phyloP scores from a whole-genome alignment of 1,284 basidiomycete genomes.

The Pseudozyma hubeiensis region DNA sequence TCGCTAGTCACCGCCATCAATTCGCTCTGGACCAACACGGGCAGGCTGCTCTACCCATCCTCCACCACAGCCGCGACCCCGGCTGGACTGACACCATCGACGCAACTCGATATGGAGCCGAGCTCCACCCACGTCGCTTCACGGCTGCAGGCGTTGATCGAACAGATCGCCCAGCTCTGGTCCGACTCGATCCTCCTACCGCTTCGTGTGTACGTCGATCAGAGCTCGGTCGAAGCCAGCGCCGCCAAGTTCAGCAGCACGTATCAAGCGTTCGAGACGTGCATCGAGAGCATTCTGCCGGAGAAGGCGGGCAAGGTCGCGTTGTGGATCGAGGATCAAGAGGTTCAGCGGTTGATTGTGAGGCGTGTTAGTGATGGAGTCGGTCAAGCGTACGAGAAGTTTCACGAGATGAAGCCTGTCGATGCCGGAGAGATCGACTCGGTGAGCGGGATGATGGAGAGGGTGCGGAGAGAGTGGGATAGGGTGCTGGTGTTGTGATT shows the following conservation, averaged over 20 bases:
- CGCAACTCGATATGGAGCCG: conserved; percentile 27
- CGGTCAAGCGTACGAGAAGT: conserved; percentile 6
- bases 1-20: conserved; percentile 47
- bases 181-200: conserved; percentile 31
- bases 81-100: neutral
- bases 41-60: conserved; percentile 37
- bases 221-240: conserved; percentile 5
- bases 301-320: conserved; percentile 27
- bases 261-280: conserved; percentile 37
- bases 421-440: neutral
- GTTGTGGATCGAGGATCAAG: conserved; percentile 38
- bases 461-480: conserved; percentile 16
- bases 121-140: conserved; percentile 8
- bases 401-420: conserved; percentile 7
- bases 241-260: conserved; percentile 23
- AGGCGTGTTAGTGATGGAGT: conserved; percentile 4
- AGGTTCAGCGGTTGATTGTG: conserved; percentile 30
- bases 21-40: conserved; percentile 49
- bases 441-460: conserved; percentile 9
- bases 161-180: conserved; percentile 20
- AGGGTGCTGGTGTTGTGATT: conserved; percentile 6
- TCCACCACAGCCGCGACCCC: conserved; percentile 2
- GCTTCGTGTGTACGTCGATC: conserved; percentile 37
- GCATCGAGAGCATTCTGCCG: conserved; percentile 27
- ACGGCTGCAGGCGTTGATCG: conserved; percentile 12